Evolutionary conservation across 257 asterid genomes (phyloP).

Genomic region (Pogostemon cablin): DNA sequence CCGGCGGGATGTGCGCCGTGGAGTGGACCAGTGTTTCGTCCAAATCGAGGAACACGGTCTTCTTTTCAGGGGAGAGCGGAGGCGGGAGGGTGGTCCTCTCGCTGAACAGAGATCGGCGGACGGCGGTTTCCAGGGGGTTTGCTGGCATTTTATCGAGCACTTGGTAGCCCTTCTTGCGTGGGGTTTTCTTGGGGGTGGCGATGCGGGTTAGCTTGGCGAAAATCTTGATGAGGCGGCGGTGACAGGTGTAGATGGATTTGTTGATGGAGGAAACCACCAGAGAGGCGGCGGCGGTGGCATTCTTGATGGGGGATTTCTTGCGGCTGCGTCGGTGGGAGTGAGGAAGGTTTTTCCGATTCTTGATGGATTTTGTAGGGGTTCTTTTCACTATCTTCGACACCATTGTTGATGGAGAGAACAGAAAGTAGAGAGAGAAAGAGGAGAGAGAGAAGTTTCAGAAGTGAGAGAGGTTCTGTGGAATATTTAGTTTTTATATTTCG

Average conservation of each 20-base stretch:
- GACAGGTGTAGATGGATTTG: conserved; percentile 73
- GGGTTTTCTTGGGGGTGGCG: conserved; percentile 63
- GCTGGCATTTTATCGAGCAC: conserved; percentile 47
- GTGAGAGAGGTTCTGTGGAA: background rate
- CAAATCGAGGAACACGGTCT: conserved; percentile 77
- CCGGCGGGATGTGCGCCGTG: conserved; percentile 60
- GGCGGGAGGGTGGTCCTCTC: conserved; percentile 57
- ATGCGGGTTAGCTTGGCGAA: conserved; percentile 63
- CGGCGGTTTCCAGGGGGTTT: conserved; percentile 29
- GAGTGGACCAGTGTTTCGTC: conserved; percentile 94
- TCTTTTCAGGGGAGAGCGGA: conserved; percentile 35
- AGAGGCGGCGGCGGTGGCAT: conserved; percentile 58
- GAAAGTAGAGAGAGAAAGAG: conserved; percentile 25
- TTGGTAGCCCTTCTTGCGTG: conserved; percentile 65
- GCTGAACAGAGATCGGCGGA: conserved; percentile 46
- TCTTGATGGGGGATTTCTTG: conserved; percentile 63
- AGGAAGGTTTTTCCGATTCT: conserved; percentile 44
- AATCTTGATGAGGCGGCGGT: conserved; percentile 80
- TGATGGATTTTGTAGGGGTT: conserved; percentile 80
- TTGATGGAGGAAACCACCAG: conserved; percentile 68
- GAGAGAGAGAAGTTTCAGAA: background rate
- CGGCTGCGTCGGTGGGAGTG: conserved; percentile 48
- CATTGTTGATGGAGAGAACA: conserved; percentile 39
- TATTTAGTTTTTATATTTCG: conserved; percentile 18
- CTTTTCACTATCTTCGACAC: conserved; percentile 72